A percentile compares a stretch with the other conserved stretches of the same genome.
Conservation (phyloP, 2,329 filamentous ascomycete genomes). For the Calonectria leucothoes region DNA sequence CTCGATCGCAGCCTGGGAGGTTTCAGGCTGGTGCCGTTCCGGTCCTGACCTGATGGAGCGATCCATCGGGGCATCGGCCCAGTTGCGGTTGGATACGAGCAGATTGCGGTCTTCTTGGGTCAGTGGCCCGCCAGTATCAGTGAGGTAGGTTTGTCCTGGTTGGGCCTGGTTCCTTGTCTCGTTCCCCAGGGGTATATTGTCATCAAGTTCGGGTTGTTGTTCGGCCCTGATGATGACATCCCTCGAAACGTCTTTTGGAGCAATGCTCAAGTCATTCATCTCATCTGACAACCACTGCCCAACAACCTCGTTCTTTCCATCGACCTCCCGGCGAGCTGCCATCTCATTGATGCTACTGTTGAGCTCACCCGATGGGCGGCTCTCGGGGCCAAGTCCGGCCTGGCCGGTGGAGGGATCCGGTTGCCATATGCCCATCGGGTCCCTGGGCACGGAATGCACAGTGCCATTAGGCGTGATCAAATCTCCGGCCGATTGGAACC, state of each 20-base stretch:
- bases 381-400: constrained; percentile 60
- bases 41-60: constrained; percentile 55
- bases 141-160: constrained; percentile 63
- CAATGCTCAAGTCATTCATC: constrained; percentile 41
- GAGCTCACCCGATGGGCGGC: constrained; percentile 56
- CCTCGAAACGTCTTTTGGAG: constrained; percentile 38
- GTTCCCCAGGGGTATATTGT: constrained; percentile 58
- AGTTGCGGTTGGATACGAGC: constrained; percentile 60
- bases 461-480: constrained; percentile 45
- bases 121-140: constrained; percentile 54
- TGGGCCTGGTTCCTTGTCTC: constrained; percentile 63
- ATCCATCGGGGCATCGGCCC: constrained; percentile 61
- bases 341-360: constrained; percentile 65
- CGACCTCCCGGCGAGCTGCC: constrained; percentile 52
- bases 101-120: constrained; percentile 61
- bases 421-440: constrained; percentile 56
- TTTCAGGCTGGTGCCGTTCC: constrained; percentile 57
- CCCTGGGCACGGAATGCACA: constrained; percentile 46
- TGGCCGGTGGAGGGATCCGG: constrained; percentile 53
- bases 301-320: constrained; percentile 63
- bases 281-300: constrained; percentile 60
- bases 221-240: constrained; percentile 37
- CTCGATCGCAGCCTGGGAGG: constrained; percentile 65
- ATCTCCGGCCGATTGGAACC: constrained; percentile 54
- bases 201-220: constrained; percentile 44